Base-by-base conservation (phyloP, 495 filamentous ascomycete genomes). In the Ascobolus immersus region DNA sequence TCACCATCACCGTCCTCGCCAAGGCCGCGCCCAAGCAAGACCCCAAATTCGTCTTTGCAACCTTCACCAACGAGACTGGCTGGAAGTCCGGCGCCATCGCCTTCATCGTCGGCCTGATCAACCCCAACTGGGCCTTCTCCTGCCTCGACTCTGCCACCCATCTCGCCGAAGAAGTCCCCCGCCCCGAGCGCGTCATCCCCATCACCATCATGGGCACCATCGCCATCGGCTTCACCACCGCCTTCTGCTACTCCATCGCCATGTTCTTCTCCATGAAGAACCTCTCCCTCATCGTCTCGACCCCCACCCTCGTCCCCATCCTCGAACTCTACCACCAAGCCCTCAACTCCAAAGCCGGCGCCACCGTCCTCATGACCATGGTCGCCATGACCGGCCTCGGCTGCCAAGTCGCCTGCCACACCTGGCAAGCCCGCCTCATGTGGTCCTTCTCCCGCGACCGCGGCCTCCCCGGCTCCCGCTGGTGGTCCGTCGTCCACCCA, bases 21-120 rank as follows among this genome's bases (percentile, higher is more conserved):
- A 58, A 55, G 32, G 60, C 67, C n/a, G 53, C 57, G 0, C 55
- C 62, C 2, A 60, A 69, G 38, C 57, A 65, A 32, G 48, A 52
- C 14, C 57, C 63, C 17, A 52, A 55, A 17, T 73, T 69, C 43
- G 68, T 73, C 28, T 73, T 73, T 39, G 59, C 58, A 4, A 61
- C 54, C 34, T 72, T 68, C 43, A 55, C 63, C 46, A 72, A 73
- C 42, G 57, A 61, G 33, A 71, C 67, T 1, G 67, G 69, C 10
- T 73, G 67, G 69, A 39, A 48, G 11, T 50, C 54, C 8, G 57
- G 60, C 32, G 64, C 56, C 9, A 70, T 72, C 34, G 67, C 64
- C n/a, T 71, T 72, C 49, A 69, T 73, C 31, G 58, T 67, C 21
- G 69, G 69, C 9, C 51, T 72, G 14, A 61, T 70, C 40, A 68